Evolutionary conservation across 768 basidiomycete genomes (phyloP).

Genomic region (Multifurca ochricompacta): DNA sequence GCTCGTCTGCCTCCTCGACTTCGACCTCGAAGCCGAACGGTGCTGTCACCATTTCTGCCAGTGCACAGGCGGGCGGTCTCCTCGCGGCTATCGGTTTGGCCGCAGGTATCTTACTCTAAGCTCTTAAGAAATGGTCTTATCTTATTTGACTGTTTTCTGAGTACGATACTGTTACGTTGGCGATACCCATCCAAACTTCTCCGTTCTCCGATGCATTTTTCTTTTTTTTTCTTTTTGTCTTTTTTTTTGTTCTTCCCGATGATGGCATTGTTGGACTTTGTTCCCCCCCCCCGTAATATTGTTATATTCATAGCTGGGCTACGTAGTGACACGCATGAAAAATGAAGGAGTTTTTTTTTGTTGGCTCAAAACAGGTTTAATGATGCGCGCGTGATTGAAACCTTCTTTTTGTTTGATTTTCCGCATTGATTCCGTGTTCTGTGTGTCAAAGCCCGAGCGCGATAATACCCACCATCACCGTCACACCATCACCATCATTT

Average conservation of each 20-base stretch:
- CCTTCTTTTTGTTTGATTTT: background rate
- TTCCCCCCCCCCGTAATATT: background rate
- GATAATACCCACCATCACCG: no score
- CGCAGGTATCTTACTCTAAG: constrained; percentile 17
- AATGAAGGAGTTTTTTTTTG: constrained; percentile 3
- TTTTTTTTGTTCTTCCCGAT: background rate
- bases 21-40: background rate
- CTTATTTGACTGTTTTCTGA: background rate
- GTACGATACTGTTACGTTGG: background rate
- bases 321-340: constrained; percentile 14
- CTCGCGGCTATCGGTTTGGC: constrained; percentile 18
- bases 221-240: background rate
- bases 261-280: background rate
- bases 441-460: no score
- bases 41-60: background rate
- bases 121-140: no score
- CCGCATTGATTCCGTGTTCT: no score
- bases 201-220: background rate
- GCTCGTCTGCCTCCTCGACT: no score
- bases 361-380: background rate
- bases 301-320: constrained; percentile 20
- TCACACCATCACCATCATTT: no score
- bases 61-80: constrained; percentile 1
- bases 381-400: background rate
- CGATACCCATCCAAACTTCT: background rate